phyloP scores from a whole-genome alignment of 768 basidiomycete species.

The Lactarius quietus region DNA sequence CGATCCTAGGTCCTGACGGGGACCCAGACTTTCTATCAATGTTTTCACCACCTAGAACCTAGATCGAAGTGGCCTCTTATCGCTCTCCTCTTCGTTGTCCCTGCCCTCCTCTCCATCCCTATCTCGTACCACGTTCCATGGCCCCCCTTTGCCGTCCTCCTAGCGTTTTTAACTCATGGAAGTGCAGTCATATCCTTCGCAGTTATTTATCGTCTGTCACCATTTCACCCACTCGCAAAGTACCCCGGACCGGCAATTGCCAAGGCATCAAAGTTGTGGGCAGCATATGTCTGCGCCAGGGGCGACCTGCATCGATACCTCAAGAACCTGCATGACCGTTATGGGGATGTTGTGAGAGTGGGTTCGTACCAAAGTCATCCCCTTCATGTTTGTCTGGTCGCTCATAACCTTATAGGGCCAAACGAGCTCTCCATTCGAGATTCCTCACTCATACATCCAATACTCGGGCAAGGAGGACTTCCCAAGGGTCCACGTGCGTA shows the following conservation, averaged over 20 bases:
- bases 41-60: background rate
- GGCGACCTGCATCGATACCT: conserved; percentile 34
- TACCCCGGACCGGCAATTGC: conserved; percentile 36
- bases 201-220: background rate
- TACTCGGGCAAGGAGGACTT: conserved; percentile 40
- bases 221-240: conserved; percentile 22
- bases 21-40: background rate
- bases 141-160: background rate
- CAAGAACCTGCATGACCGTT: conserved; percentile 36
- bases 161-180: background rate
- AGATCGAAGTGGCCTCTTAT: background rate
- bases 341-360: conserved; percentile 38
- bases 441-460: conserved; percentile 32
- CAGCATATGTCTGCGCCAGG: conserved; percentile 21
- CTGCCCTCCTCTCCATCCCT: background rate
- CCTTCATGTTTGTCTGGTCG: no score
- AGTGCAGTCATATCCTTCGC: background rate
- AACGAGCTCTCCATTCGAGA: conserved; percentile 31
- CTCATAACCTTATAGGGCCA: conserved; percentile 31
- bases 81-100: background rate
- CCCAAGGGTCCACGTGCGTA: conserved; percentile 40
- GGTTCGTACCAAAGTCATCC: background rate
- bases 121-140: background rate
- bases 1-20: background rate
- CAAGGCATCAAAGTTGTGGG: conserved; percentile 33